Evolutionary conservation across 345 rosid species (phyloP), one percentile per base, ranked within the genome.

Genomic region (Firmiana major): DNA sequence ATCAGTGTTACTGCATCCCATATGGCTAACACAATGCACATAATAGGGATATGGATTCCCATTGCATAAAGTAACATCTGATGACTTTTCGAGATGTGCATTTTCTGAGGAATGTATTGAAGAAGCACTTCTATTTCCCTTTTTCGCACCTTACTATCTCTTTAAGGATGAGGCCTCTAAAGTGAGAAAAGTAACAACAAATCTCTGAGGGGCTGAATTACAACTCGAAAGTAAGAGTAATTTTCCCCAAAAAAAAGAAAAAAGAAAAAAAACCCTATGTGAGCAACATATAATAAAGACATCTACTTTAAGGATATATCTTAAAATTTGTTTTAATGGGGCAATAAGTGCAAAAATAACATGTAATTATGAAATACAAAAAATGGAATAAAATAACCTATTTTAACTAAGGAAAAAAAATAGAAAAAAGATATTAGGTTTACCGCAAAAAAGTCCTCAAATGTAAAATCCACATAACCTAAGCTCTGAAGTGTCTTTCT

Each of bases 381-480:
- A 21, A 57, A 49, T 17, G 60, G 17, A 26, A 65, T 26, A 13
- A 45, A 31, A 4, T n/a, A 31, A 21, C 62, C 73, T 46, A 53
- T 26, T 42, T 9, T 9, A 49, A 62, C 48, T 19, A 9, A 36
- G 45, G n/a, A 48, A 51, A 11, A 12, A 17, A 2, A 36, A 21
- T 13, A 15, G 49, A 60, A 26, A 72, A 73, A 26, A 31, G 34
- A 22, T 31, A 43, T 36, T 45, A 13, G 60, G 28, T 12, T 87
- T 89, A 96, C 99, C 90, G 92, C 78, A 77, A 97, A 97, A 84
- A 97, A 97, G 83, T 97, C 99, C 86, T 97, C 99, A 77, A 94
- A 97, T 7, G 99, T 94, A 69, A 97, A 92, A 55, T 97, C 99
- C 24, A 89, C 86, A 82, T 94, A 90, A 54, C 98, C 99, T 87